These are phyloP conservation scores for Polytrichum commune DNA, from an alignment of 225 moss, liverwort and hornwort species.

Conservation along the genomic window DNA sequence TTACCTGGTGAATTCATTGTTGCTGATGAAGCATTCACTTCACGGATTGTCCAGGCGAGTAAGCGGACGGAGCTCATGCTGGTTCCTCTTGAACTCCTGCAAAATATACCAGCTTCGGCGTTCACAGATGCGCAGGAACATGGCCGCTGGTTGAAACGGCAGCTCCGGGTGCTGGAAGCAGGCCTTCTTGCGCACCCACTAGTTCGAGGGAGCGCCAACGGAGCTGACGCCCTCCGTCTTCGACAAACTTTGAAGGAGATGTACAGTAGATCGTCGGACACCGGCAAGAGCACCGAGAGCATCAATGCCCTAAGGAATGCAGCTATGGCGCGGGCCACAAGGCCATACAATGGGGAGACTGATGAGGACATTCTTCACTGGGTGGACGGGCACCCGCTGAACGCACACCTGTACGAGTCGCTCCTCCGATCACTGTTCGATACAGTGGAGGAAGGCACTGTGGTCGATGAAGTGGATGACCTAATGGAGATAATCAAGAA, in stretches of 20 bases:
- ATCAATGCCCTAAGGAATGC: conserved; percentile 72
- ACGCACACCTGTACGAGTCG: conserved; percentile 64
- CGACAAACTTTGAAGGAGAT: conserved; percentile 70
- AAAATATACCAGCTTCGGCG: conserved; percentile 62
- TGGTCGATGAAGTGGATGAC: conserved; percentile 79
- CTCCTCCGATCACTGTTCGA: conserved; percentile 66
- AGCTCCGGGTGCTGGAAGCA: conserved; percentile 73
- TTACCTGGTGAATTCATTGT: too few species aligned
- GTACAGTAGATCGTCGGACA: conserved; percentile 61
- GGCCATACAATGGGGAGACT: conserved; percentile 56
- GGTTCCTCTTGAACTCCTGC: conserved; percentile 80
- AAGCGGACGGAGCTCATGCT: conserved; percentile 85
- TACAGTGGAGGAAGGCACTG: conserved; percentile 54
- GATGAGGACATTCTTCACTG: conserved; percentile 66
- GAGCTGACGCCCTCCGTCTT: conserved; percentile 62
- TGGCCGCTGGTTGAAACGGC: conserved; percentile 73
- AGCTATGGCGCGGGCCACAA: conserved; percentile 69
- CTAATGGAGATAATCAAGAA: conserved; percentile 77
- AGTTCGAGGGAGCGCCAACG: conserved; percentile 47
- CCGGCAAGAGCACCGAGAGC: conserved; percentile 71
- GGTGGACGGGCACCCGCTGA: conserved; percentile 88
- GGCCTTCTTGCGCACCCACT: conserved; percentile 80
- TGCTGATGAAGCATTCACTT: too few species aligned
- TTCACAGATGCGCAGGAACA: conserved; percentile 61
- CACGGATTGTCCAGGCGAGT: conserved; percentile 43